These are phyloP conservation scores for Venturia aucupariae DNA, from an alignment of 2,329 filamentous ascomycete species.

Conservation along the genomic window DNA sequence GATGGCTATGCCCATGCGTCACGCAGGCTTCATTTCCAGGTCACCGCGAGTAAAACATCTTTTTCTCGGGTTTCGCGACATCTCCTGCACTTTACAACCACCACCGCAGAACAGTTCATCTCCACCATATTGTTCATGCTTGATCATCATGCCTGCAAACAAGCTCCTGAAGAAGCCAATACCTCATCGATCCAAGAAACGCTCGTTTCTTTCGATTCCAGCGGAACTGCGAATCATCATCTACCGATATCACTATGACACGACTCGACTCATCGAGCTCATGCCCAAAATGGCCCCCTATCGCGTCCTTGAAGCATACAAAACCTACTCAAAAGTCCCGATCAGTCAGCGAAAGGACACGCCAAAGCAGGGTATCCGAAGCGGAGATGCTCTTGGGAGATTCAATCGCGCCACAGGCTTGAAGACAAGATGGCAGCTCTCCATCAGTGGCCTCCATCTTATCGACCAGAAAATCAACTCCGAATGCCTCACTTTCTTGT, in stretches of 20 bases:
- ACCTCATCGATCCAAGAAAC: not conserved
- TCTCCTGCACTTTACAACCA: not conserved
- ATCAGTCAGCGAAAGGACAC: not conserved
- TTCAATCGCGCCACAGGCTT: not conserved
- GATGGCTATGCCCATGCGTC: not conserved
- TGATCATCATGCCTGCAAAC: not conserved
- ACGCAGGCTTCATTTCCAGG: not conserved
- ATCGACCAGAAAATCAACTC: not conserved
- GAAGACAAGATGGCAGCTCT: not conserved
- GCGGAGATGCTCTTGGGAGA: not conserved
- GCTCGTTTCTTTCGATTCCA: not conserved
- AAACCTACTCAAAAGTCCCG: not conserved
- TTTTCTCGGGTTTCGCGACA: not conserved
- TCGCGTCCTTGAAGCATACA: not conserved
- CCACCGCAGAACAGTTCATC: no score
- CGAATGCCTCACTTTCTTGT: slow-evolving; percentile 1
- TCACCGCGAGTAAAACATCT: not conserved
- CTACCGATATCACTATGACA: slow-evolving; percentile 1
- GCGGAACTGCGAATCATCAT: not conserved
- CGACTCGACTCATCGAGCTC: not conserved
- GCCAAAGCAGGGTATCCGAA: not conserved
- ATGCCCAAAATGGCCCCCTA: not conserved
- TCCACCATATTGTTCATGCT: not conserved
- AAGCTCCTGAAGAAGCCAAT: not conserved
- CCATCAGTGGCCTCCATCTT: slow-evolving; percentile 4